phyloP scores from a whole-genome alignment of 257 asterid genomes.

The Salvia splendens region DNA sequence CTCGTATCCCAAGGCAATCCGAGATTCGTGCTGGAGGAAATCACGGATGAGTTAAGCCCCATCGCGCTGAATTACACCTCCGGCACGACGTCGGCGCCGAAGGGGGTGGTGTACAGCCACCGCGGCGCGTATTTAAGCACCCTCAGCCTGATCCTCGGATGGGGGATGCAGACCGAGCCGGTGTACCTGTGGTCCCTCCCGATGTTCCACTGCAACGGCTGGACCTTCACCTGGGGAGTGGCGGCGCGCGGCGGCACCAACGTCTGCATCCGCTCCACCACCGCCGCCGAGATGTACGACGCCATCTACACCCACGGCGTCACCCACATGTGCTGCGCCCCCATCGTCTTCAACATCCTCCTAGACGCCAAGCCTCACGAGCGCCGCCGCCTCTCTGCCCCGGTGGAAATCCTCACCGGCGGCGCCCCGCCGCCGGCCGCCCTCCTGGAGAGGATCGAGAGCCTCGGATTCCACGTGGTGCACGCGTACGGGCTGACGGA shows the following conservation, averaged over 20 bases:
- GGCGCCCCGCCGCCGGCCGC: conserved; percentile 89
- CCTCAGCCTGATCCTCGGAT: conserved; percentile 60
- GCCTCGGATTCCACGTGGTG: conserved; percentile 67
- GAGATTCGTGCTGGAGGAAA: conserved; percentile 32
- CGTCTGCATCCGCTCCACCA: conserved; percentile 72
- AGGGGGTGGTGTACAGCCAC: conserved; percentile 90
- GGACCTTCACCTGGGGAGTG: conserved; percentile 94
- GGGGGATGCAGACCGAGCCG: conserved; percentile 80
- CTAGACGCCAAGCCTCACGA: conserved; percentile 61
- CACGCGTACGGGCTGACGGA: conserved; percentile 92
- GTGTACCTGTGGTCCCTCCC: conserved; percentile 93
- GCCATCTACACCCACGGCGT: conserved; percentile 56
- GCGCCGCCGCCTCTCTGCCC: conserved; percentile 34
- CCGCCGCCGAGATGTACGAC: conserved; percentile 63
- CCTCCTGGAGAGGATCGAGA: conserved; percentile 56
- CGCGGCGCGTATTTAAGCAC: conserved; percentile 83
- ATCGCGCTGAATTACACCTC: conserved; percentile 83
- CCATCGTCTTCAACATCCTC: conserved; percentile 65
- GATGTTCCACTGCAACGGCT: conserved; percentile 93
- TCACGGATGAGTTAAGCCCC: conserved; percentile 77
- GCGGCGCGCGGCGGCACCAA: conserved; percentile 93
- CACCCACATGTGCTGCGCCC: conserved; percentile 95
- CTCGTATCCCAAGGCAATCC: conserved; percentile 53
- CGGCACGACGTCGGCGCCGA: conserved; percentile 84
- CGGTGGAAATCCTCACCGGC: conserved; percentile 67